Conservation (phyloP, 345 rosid species). For the Abelmoschus esculentus region DNA sequence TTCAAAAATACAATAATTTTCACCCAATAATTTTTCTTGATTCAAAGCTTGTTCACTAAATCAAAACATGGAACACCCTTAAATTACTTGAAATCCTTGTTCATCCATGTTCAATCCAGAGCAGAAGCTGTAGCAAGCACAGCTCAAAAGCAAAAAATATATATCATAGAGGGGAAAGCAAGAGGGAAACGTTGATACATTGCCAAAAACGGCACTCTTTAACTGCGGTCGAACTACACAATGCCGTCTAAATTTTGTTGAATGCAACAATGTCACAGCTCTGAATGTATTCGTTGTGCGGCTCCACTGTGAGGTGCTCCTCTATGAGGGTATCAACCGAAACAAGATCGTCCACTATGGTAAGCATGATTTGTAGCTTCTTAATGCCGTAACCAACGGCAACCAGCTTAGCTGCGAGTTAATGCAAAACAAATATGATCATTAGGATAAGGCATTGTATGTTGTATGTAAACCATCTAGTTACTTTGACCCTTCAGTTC, state of each 20-base stretch:
- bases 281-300: slow-evolving; percentile 66
- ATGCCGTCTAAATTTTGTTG: slow-evolving; percentile 63
- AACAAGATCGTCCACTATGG: slow-evolving; percentile 87
- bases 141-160: background rate
- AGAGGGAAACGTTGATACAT: background rate
- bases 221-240: background rate
- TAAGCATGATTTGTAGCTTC: slow-evolving; percentile 83
- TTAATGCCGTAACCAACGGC: slow-evolving; percentile 93
- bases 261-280: slow-evolving; percentile 94
- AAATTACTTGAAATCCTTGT: background rate
- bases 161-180: background rate
- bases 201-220: slow-evolving; percentile 6
- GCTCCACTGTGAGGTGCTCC: slow-evolving; percentile 69
- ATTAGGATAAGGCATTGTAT: background rate
- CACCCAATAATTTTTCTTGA: too few relatives aligned
- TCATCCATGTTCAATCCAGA: background rate
- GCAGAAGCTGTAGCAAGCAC: background rate
- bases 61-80: background rate
- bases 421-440: background rate
- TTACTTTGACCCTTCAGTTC: background rate
- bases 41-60: too few relatives aligned
- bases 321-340: slow-evolving; percentile 75
- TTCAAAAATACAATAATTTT: too few relatives aligned
- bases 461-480: background rate
- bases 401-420: slow-evolving; percentile 60